A percentile compares a stretch with the other conserved stretches of the same genome.
phyloP scores from a whole-genome alignment of 2,329 filamentous ascomycete genomes.

The Atkinsonella hypoxylon region DNA sequence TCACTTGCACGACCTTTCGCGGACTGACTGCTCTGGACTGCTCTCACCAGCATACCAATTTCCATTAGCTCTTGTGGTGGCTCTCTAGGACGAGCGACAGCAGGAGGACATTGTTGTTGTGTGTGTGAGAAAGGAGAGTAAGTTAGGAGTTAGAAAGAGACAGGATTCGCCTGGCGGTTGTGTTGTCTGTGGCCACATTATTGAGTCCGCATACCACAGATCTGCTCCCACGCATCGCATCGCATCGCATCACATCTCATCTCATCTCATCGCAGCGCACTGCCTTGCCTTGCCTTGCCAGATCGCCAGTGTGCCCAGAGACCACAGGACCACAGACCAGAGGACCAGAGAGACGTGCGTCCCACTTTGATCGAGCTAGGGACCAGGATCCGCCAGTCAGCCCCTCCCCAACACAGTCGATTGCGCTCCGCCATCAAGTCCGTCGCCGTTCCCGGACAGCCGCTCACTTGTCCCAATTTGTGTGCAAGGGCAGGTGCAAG shows the following conservation, averaged over 20 bases:
- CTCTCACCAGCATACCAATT: not conserved
- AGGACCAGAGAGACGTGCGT: not conserved
- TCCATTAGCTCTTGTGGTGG: not conserved
- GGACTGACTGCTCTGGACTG: not conserved
- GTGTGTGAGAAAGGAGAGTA: not conserved
- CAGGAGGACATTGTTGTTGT: not conserved
- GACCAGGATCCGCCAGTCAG: constrained; percentile 4
- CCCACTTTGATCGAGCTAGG: constrained; percentile 5
- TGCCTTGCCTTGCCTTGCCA: not conserved
- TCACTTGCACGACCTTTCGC: not conserved
- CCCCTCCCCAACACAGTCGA: constrained; percentile 3
- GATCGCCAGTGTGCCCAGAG: too few relatives aligned
- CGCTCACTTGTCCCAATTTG: constrained; percentile 1
- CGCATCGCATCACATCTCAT: not conserved
- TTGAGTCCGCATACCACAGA: not conserved
- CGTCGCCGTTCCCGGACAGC: constrained; percentile 7
- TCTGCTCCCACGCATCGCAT: not conserved
- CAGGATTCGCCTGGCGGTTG: not conserved
- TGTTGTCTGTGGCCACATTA: not conserved
- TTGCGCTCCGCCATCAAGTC: constrained; percentile 2
- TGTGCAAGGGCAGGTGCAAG: not conserved
- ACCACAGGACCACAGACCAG: too few relatives aligned
- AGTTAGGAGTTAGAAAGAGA: not conserved
- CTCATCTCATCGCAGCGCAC: not conserved
- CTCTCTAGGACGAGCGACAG: not conserved